Evolutionary conservation across 2,329 filamentous ascomycete species (phyloP), one percentile per base, ranked within the genome.

Genomic region (Dichotomopilus funicola): DNA sequence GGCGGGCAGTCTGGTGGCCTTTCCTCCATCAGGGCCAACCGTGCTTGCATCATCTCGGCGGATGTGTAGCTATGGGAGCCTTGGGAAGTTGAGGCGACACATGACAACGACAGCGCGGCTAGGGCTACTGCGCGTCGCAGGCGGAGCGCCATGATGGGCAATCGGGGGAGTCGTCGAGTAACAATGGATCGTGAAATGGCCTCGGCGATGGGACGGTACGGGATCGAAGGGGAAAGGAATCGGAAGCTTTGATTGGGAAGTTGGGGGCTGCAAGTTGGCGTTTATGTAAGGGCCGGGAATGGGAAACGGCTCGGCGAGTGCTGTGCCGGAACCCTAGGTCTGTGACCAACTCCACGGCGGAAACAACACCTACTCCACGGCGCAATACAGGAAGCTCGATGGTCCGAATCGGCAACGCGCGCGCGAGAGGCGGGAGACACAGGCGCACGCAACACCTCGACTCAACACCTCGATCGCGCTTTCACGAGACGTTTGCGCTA

Each of bases 1-100:
- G 89, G 89, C 52, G 89, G 89, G 68, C 89, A 94, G 65, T 87
- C 83, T 60, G 81, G 81, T 6, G 90, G 87, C 49, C 89, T 82
- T 65, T 87, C 84, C 62, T 83, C 86, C 72, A 89, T 81, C 47
- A 91, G 73, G 40, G 86, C 80, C 67, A 91, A 77, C 68, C 88
- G 82, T 43, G 82, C 81, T 64, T 77, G 81, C 68, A 81, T 75
- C 72, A 79, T 82, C 62, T 83, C 81, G 61, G 78, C 68, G 50
- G 80, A 78, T 52, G 82, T 82, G 64, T 81, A 84, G 68, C 85
- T 87, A 60, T 62, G 74, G 64, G 81, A 84, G 68, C 85, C 87
- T 60, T 62, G 74, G 59, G 64, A 67, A 38, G 74, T 73, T 43
- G 69, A 67, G 19, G 67, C 70, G 12, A 61, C 35, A 34, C 54